A percentile compares a stretch with the other conserved stretches of the same genome.
Conservation (phyloP, 176 grass and related monocot species). For the Musa itinerans region DNA sequence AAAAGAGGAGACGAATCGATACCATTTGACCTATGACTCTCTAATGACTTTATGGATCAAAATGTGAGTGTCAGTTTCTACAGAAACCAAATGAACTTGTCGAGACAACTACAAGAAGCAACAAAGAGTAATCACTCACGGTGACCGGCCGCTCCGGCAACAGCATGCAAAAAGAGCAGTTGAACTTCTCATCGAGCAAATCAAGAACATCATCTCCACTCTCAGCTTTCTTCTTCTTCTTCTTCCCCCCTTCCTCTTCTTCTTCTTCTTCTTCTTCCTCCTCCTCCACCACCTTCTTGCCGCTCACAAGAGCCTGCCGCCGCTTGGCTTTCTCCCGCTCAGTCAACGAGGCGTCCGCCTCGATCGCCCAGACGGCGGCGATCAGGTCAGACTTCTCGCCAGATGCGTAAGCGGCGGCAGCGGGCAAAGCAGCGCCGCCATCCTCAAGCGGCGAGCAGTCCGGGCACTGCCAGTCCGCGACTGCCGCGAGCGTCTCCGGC, state of each 20-base stretch:
- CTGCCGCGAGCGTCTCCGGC: slow-evolving; percentile 34
- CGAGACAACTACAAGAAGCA: not conserved
- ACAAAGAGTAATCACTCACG: not conserved
- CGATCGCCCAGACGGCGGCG: slow-evolving; percentile 56
- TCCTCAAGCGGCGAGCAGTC: slow-evolving; percentile 37
- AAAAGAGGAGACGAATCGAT: not conserved
- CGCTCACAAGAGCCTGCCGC: slow-evolving; percentile 59
- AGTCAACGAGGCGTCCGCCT: slow-evolving; percentile 44
- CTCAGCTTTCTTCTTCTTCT: slow-evolving; percentile 4
- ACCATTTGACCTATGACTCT: not conserved
- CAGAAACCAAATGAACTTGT: not conserved
- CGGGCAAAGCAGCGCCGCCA: not conserved
- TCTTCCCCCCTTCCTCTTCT: not conserved
- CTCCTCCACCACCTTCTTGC: slow-evolving; percentile 6
- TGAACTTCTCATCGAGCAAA: slow-evolving; percentile 17
- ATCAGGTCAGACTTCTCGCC: slow-evolving; percentile 28
- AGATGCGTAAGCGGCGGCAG: not conserved
- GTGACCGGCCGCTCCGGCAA: slow-evolving; percentile 19
- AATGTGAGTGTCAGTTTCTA: not conserved
- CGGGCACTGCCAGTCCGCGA: slow-evolving; percentile 57
- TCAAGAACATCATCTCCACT: not conserved
- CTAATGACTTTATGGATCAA: not conserved
- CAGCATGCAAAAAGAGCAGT: slow-evolving; percentile 18
- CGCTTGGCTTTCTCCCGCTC: slow-evolving; percentile 61
- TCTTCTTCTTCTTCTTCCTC: slow-evolving; percentile 3